These are phyloP conservation scores for Drosera capensis DNA, from an alignment of 148 eudicot genomes.

Conservation along the genomic window DNA sequence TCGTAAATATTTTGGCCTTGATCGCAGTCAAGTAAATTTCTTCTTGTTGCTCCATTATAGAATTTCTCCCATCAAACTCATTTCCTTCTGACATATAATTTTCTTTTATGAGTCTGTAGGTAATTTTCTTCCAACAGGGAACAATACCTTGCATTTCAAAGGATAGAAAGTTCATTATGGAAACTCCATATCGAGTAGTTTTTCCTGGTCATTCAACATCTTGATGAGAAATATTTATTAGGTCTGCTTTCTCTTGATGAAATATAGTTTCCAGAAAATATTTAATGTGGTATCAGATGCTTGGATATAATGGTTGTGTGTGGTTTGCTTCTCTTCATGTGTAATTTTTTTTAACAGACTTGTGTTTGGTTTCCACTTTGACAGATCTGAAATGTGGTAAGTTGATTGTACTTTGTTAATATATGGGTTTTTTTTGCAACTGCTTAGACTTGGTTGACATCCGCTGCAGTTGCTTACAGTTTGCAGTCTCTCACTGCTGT, in stretches of 20 bases:
- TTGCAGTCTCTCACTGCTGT: too few relatives aligned
- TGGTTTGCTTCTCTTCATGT: too few relatives aligned
- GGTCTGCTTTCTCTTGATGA: neutral
- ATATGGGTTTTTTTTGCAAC: too few relatives aligned
- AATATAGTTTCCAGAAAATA: neutral
- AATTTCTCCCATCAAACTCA: neutral
- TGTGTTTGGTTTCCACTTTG: too few relatives aligned
- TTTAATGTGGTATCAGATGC: too few relatives aligned
- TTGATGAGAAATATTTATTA: neutral
- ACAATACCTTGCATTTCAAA: slow-evolving; percentile 89
- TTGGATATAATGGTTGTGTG: too few relatives aligned
- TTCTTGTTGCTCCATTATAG: slow-evolving; percentile 2
- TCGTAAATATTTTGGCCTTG: slow-evolving; percentile 82
- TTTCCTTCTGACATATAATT: neutral
- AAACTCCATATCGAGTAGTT: slow-evolving; percentile 73
- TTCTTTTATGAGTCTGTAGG: slow-evolving; percentile 26
- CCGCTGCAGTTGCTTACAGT: too few relatives aligned
- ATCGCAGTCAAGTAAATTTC: slow-evolving; percentile 66
- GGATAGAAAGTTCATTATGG: slow-evolving; percentile 94
- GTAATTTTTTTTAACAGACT: too few relatives aligned
- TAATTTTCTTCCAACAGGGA: slow-evolving; percentile 90
- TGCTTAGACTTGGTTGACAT: too few relatives aligned
- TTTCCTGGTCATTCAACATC: slow-evolving; percentile 5
- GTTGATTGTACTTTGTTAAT: too few relatives aligned
- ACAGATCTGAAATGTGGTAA: too few relatives aligned